These are phyloP conservation scores for Diophrys sp. DNA, from an alignment of 73 alveolate species.

Conservation along the genomic window DNA sequence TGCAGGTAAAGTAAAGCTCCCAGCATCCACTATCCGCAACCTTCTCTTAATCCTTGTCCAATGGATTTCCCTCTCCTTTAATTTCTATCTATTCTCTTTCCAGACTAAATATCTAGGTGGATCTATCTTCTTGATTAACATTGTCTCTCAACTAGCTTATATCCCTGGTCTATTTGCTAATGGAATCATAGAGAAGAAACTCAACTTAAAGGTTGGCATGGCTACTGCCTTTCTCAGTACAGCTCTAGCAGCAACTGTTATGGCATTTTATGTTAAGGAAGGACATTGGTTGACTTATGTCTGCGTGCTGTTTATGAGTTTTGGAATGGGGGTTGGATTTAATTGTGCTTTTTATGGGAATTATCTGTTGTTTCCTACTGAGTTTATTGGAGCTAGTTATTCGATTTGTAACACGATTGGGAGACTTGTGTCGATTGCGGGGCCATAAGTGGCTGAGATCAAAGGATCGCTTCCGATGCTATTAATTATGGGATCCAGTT, in stretches of 20 bases:
- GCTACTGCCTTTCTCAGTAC: neutral
- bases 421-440: neutral
- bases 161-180: neutral
- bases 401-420: neutral
- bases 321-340: neutral
- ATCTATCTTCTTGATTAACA: neutral
- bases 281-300: constrained; percentile 2
- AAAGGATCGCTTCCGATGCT: neutral
- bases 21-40: neutral
- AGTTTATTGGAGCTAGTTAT: neutral
- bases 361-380: neutral
- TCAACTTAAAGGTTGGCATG: neutral
- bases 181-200: neutral
- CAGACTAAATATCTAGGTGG: neutral
- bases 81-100: neutral
- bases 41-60: neutral
- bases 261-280: neutral
- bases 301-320: neutral
- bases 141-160: neutral
- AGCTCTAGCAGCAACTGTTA: neutral
- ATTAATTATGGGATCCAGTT: neutral
- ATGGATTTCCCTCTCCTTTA: neutral
- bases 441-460: neutral
- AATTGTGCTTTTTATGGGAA: neutral
- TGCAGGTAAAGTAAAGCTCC: neutral